phyloP scores from a whole-genome alignment of 768 basidiomycete genomes.

The Termitomyces sp. region DNA sequence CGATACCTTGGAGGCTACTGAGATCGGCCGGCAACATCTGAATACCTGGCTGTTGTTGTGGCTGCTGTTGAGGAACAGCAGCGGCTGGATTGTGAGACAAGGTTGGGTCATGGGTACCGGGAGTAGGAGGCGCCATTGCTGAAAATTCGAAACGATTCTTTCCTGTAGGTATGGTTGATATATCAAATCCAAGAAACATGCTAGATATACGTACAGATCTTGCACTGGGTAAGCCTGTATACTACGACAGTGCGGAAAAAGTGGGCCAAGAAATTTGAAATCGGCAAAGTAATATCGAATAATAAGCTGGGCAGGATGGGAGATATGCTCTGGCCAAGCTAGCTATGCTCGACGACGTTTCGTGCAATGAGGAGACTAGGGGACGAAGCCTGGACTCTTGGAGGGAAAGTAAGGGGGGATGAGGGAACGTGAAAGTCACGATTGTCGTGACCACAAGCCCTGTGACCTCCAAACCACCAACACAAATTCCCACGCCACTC shows the following conservation, averaged over 20 bases:
- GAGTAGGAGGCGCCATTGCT: slow-evolving; percentile 32
- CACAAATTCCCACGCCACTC: slow-evolving; percentile 22
- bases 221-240: neutral
- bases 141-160: neutral
- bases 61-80: slow-evolving; percentile 23
- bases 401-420: slow-evolving; percentile 13
- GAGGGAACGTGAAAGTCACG: slow-evolving; percentile 26
- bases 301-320: neutral
- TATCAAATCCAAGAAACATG: neutral
- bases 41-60: slow-evolving; percentile 20
- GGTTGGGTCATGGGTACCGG: slow-evolving; percentile 33
- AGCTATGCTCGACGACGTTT: neutral
- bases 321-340: neutral
- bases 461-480: slow-evolving; percentile 23
- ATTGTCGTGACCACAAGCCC: slow-evolving; percentile 24
- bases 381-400: slow-evolving; percentile 3
- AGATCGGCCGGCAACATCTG: slow-evolving; percentile 23
- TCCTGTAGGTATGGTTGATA: neutral
- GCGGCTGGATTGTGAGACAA: slow-evolving; percentile 29
- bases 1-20: slow-evolving; percentile 26
- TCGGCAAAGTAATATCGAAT: neutral
- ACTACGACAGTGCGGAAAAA: neutral
- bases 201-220: slow-evolving; percentile 1
- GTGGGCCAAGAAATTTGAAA: slow-evolving; percentile 2
- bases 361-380: neutral